Evolutionary conservation across 2,329 filamentous ascomycete genomes (phyloP).

Genomic region (Cadophora sp.): DNA sequence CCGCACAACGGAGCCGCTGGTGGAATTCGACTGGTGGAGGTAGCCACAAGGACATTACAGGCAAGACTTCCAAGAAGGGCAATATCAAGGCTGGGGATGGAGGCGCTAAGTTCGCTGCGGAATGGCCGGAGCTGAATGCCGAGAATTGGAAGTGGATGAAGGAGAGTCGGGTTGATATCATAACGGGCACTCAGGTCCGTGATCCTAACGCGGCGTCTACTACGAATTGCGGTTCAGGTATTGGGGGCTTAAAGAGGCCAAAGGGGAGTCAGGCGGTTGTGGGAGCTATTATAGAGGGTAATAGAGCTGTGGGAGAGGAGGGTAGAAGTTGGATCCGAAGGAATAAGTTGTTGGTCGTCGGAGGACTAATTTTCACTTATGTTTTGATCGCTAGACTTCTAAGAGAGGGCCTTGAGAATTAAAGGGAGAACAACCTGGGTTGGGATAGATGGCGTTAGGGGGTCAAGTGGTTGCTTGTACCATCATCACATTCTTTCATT

Average conservation of each 20-base stretch:
- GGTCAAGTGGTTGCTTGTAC: background rate
- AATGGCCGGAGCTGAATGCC: conserved; percentile 88
- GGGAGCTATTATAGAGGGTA: conserved; percentile 76
- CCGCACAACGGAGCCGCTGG: conserved; percentile 83
- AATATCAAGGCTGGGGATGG: conserved; percentile 92
- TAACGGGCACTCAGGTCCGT: conserved; percentile 72
- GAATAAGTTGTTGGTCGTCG: conserved; percentile 78
- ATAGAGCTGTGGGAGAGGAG: conserved; percentile 76
- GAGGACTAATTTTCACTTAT: conserved; percentile 78
- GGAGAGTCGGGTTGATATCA: conserved; percentile 78
- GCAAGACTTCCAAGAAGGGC: conserved; percentile 59
- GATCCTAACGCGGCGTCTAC: conserved; percentile 55
- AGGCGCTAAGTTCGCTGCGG: conserved; percentile 84
- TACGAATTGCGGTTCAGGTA: conserved; percentile 63
- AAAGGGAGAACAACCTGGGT: background rate
- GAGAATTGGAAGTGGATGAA: conserved; percentile 95
- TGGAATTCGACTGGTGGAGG: conserved; percentile 93
- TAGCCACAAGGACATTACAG: conserved; percentile 43
- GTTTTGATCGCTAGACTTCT: conserved; percentile 81
- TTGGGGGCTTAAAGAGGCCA: conserved; percentile 68
- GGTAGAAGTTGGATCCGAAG: conserved; percentile 82
- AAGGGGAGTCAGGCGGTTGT: conserved; percentile 59
- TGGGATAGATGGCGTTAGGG: background rate
- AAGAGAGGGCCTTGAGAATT: conserved; percentile 36
- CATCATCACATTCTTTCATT: background rate